Percentiles rank a stretch among this genome's conserved stretches.
phyloP scores from a whole-genome alignment of 2,329 filamentous ascomycete genomes.

The Chrysoporthe deuterocubensis region DNA sequence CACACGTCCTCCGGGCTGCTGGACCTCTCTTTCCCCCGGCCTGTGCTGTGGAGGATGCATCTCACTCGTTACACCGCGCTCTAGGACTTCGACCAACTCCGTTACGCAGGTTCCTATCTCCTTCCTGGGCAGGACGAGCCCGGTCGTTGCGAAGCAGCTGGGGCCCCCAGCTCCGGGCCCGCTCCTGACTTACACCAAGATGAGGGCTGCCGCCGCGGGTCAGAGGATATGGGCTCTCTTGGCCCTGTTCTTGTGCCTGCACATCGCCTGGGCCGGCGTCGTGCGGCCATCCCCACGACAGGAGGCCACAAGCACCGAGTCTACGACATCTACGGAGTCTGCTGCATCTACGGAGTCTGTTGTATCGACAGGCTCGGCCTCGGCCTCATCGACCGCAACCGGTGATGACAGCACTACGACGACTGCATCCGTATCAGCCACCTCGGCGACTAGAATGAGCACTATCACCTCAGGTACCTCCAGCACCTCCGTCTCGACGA shows the following conservation, averaged over 20 bases:
- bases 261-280: slow-evolving; percentile 23
- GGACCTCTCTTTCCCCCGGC: slow-evolving; percentile 6
- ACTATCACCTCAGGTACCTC: neutral
- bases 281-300: slow-evolving; percentile 25
- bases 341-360: neutral
- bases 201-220: slow-evolving; percentile 15
- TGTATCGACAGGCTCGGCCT: neutral
- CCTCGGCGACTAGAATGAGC: neutral
- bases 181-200: slow-evolving; percentile 11
- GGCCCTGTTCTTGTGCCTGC: slow-evolving; percentile 21
- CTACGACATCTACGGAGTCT: neutral
- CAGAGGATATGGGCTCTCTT: slow-evolving; percentile 18
- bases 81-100: neutral
- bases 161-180: neutral
- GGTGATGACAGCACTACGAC: slow-evolving; percentile 15
- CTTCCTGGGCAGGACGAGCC: neutral
- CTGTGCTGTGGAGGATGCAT: slow-evolving; percentile 22
- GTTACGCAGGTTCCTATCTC: neutral
- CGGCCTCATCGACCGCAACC: slow-evolving; percentile 13
- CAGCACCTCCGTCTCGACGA: neutral
- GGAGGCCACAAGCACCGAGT: slow-evolving; percentile 3
- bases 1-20: neutral
- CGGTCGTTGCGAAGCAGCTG: neutral
- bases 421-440: slow-evolving; percentile 11
- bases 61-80: neutral